These are phyloP conservation scores for Psilocybe azurescens DNA, from an alignment of 768 basidiomycete genomes.

Conservation along the genomic window DNA sequence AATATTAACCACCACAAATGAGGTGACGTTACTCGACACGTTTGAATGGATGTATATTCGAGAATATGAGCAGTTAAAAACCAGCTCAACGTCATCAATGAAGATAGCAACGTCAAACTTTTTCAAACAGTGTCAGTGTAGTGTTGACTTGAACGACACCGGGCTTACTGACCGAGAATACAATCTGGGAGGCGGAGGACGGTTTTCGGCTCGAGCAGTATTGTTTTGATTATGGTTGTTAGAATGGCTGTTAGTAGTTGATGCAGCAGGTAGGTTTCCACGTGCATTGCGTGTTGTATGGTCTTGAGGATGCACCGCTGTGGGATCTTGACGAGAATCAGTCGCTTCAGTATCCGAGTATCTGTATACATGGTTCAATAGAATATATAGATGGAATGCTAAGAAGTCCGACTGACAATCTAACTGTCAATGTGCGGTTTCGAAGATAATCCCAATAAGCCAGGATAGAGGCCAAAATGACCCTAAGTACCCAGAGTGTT, in stretches of 20 bases:
- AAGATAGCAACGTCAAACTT: conserved; percentile 61
- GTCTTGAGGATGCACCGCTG: background rate
- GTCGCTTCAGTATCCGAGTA: background rate
- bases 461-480: conserved; percentile 50
- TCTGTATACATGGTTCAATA: background rate
- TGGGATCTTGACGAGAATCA: background rate
- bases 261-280: background rate
- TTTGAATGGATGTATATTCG: conserved; percentile 75
- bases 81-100: conserved; percentile 79
- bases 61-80: conserved; percentile 83
- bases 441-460: conserved; percentile 63
- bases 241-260: background rate
- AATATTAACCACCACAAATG: conserved; percentile 90
- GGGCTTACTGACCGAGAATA: conserved; percentile 44
- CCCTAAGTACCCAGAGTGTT: conserved; percentile 64
- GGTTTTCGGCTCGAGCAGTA: conserved; percentile 1
- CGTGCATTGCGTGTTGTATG: background rate
- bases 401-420: background rate
- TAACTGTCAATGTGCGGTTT: conserved; percentile 29
- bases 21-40: conserved; percentile 76
- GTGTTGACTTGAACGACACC: conserved; percentile 17
- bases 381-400: background rate
- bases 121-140: background rate
- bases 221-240: background rate
- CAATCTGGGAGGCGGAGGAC: conserved; percentile 25